phyloP scores from a whole-genome alignment of 2,329 filamentous ascomycete species.

The Alternaria ethzedia region DNA sequence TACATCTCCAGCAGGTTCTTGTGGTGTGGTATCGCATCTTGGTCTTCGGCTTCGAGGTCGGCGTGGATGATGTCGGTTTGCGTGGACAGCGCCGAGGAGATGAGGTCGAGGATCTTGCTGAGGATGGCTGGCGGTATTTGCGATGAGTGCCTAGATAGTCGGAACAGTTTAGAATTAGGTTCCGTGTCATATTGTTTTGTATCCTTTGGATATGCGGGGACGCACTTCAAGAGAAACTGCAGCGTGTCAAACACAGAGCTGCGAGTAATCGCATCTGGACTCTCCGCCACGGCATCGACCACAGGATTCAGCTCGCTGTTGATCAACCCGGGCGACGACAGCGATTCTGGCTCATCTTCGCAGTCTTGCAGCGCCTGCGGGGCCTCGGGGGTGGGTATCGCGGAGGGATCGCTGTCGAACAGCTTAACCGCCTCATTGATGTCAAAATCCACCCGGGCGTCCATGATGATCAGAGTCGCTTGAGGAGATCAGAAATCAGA shows the following conservation, averaged over 20 bases:
- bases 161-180: slow-evolving; percentile 68
- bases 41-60: slow-evolving; percentile 90
- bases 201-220: slow-evolving; percentile 59
- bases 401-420: slow-evolving; percentile 91
- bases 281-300: slow-evolving; percentile 89
- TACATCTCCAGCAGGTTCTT: slow-evolving; percentile 93
- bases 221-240: slow-evolving; percentile 96
- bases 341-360: slow-evolving; percentile 86
- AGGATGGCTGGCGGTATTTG: slow-evolving; percentile 80
- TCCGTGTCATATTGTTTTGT: slow-evolving; percentile 42
- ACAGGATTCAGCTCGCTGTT: slow-evolving; percentile 90
- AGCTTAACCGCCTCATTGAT: slow-evolving; percentile 96
- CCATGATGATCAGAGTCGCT: slow-evolving; percentile 62
- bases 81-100: slow-evolving; percentile 82
- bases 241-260: slow-evolving; percentile 86
- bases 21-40: slow-evolving; percentile 78
- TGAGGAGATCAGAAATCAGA: slow-evolving; percentile 12
- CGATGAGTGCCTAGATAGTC: slow-evolving; percentile 76
- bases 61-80: slow-evolving; percentile 85
- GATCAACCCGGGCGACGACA: slow-evolving; percentile 75
- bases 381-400: slow-evolving; percentile 85
- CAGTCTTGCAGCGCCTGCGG: slow-evolving; percentile 83
- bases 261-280: slow-evolving; percentile 83
- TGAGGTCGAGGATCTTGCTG: slow-evolving; percentile 90
- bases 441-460: slow-evolving; percentile 77